Base-by-base conservation (phyloP, 495 filamentous ascomycete genomes). In the Xylaria intraflava region DNA sequence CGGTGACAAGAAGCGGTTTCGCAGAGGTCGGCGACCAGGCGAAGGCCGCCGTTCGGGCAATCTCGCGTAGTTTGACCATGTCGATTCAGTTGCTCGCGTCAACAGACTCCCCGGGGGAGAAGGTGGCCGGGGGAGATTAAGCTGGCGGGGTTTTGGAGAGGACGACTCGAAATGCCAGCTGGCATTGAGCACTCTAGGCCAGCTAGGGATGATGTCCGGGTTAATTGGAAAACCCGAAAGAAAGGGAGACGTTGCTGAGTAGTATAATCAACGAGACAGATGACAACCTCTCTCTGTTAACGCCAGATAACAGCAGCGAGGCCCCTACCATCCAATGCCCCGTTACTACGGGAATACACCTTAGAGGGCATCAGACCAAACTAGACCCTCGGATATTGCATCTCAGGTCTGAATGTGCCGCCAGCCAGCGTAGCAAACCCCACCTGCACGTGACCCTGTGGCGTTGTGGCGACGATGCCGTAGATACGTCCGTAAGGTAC, bases 31-130 rank as follows among this genome's bases (percentile, higher is more conserved):
- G 86, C 55, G 90, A 93, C 92, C 93, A 99, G 55, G 94, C 89
- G 65, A 99, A 97, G 63, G 91, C 88, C 70, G 92, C 92, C 53
- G 93, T 97, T 72, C 93, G 81, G 64, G 90, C 87, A 65, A 99
- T 92, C 74, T 97, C 90, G 76, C 91, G 82, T 72, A 96, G 76
- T 69, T 88, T 85, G 63, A 95, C 91, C 93, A 99, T 99, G 67
- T 64, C 84, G 76, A 63, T 60, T 56, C 47, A 60, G 27, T 17
- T 17, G 17, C n/a, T 38, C 17, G 35, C 35, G 50, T 52, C 30
- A 49, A 57, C 38, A 49, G 62, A 50, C 27, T 9, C 35, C 6
- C 14, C 6, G 29, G 36, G 22, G 36, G n/a, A 38, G 19, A 30
- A 45, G 14, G 23, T 41, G 27, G 40, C 29, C 40, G 3, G 43